phyloP scores from a whole-genome alignment of 2,329 filamentous ascomycete species.

The Pseudopithomyces chartarum region DNA sequence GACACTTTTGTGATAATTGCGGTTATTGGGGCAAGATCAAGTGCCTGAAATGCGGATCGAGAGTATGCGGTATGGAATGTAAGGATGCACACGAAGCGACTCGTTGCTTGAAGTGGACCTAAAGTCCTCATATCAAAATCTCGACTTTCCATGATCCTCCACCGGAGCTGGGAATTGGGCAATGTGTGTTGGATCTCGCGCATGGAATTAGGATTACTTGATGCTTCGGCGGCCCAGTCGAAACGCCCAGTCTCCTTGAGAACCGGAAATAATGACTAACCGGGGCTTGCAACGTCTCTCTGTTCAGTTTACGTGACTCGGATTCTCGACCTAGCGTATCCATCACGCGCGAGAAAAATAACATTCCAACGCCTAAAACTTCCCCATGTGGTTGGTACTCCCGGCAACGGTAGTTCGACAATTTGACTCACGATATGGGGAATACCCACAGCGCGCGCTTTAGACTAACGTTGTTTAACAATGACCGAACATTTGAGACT shows the following conservation, averaged over 20 bases:
- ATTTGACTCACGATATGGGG: too few species aligned
- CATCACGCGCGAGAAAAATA: too few species aligned
- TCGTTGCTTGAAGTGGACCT: conserved; percentile 53
- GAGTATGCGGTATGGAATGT: conserved; percentile 78
- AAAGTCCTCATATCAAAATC: not conserved
- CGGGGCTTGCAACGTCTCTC: too few species aligned
- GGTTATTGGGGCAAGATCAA: conserved; percentile 80
- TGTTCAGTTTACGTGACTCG: too few species aligned
- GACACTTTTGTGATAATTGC: conserved; percentile 77
- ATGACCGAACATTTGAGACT: not conserved
- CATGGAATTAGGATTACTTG: too few species aligned
- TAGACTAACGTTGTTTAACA: too few species aligned
- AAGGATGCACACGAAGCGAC: conserved; percentile 74
- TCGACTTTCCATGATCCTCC: not conserved
- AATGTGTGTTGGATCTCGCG: not conserved
- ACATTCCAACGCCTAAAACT: too few species aligned
- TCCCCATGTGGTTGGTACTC: too few species aligned
- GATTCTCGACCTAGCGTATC: too few species aligned
- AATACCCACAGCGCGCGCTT: too few species aligned
- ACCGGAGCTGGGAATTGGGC: not conserved
- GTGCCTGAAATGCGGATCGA: conserved; percentile 78
- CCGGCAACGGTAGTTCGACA: too few species aligned
- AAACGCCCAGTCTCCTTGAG: not conserved
- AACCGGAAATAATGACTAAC: not conserved
- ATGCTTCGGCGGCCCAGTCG: too few species aligned